phyloP scores from a whole-genome alignment of 2,329 filamentous ascomycete genomes.

The Diaporthe citriasiana region DNA sequence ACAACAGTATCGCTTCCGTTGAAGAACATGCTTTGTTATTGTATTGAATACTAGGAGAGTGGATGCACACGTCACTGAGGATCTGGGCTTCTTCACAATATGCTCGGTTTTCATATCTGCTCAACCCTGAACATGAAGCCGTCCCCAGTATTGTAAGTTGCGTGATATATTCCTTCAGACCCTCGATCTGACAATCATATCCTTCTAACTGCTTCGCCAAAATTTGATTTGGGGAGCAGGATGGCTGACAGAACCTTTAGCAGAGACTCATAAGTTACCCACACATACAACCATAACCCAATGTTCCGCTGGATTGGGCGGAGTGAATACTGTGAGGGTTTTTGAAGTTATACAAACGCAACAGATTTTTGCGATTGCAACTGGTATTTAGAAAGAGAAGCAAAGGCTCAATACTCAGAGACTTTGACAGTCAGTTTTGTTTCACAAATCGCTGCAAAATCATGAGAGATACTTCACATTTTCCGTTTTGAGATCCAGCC shows the following conservation, averaged over 20 bases:
- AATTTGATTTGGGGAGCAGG: background rate
- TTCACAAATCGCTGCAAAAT: background rate
- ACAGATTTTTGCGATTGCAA: too few relatives aligned
- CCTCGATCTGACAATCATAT: rapidly evolving
- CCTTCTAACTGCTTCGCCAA: too few relatives aligned
- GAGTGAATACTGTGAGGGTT: background rate
- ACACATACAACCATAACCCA: background rate
- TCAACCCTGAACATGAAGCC: background rate
- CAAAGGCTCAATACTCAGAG: background rate
- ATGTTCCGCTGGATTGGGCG: background rate
- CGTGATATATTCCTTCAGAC: background rate
- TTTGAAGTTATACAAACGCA: background rate
- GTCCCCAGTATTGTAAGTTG: background rate
- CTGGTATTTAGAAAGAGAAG: background rate
- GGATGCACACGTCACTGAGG: background rate
- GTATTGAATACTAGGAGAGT: background rate
- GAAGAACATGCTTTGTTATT: background rate
- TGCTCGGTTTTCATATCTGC: background rate
- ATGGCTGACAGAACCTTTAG: background rate
- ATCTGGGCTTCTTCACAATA: background rate
- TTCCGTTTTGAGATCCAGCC: background rate
- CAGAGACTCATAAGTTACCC: background rate
- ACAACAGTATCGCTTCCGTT: too few relatives aligned
- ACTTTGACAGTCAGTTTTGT: background rate
- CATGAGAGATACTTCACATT: background rate